Evolutionary conservation across 1,139 yeast genomes (phyloP).

Genomic region (Lodderomyces margitis): DNA sequence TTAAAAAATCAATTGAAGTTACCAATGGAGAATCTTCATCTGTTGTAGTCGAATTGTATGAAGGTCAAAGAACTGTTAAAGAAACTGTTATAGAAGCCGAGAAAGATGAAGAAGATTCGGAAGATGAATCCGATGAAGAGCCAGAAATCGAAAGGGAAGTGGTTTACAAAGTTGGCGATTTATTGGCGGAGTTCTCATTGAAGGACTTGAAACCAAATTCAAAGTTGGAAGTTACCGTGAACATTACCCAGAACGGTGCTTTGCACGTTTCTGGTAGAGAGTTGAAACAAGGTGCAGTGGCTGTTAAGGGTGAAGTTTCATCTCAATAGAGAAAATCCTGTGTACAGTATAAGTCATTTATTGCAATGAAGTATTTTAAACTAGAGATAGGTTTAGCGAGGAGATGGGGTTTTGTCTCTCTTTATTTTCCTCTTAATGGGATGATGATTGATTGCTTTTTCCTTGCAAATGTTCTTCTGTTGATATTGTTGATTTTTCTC

Average conservation of each 20-base stretch:
- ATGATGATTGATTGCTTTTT: too few relatives aligned
- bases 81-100: slow-evolving; percentile 74
- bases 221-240: slow-evolving; percentile 75
- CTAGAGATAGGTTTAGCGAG: too few relatives aligned
- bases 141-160: slow-evolving; percentile 76
- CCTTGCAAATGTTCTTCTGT: too few relatives aligned
- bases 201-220: slow-evolving; percentile 69
- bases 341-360: too few relatives aligned
- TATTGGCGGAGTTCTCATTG: slow-evolving; percentile 76
- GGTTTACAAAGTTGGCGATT: slow-evolving; percentile 69
- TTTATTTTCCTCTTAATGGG: too few relatives aligned
- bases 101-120: slow-evolving; percentile 39
- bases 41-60: slow-evolving; percentile 66
- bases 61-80: slow-evolving; percentile 78
- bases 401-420: too few relatives aligned
- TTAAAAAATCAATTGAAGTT: slow-evolving; percentile 71
- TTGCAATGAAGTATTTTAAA: too few relatives aligned
- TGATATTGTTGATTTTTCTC: too few relatives aligned
- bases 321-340: too few relatives aligned
- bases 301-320: slow-evolving; percentile 49
- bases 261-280: slow-evolving; percentile 84
- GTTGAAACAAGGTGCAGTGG: slow-evolving; percentile 62
- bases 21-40: slow-evolving; percentile 61
- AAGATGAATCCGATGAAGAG: slow-evolving; percentile 47
- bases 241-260: slow-evolving; percentile 81